Percentiles rank a stretch among this genome's conserved stretches.
Conservation (phyloP, 768 basidiomycete species). For the Coprinellus aureogranulatus region DNA sequence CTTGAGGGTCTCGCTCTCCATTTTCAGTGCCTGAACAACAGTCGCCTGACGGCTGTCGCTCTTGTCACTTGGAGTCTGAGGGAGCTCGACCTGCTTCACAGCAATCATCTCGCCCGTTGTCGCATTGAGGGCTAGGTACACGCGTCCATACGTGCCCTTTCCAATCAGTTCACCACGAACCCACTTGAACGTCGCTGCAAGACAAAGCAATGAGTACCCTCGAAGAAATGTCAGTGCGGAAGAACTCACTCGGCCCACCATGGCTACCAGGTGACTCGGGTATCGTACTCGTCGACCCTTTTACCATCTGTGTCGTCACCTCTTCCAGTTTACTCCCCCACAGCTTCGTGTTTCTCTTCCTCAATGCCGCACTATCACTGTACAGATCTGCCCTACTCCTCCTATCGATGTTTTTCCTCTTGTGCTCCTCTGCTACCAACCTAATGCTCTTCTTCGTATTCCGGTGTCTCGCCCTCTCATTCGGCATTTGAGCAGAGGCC, state of each 20-base stretch:
- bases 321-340: conserved; percentile 95
- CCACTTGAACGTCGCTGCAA: conserved; percentile 91
- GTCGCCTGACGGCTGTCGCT: conserved; percentile 80
- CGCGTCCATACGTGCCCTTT: conserved; percentile 93
- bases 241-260: conserved; percentile 63
- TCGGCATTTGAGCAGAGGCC: conserved; percentile 16
- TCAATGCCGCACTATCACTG: conserved; percentile 45
- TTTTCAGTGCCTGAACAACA: conserved; percentile 87
- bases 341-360: conserved; percentile 89
- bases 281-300: conserved; percentile 35
- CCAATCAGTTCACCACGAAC: conserved; percentile 97
- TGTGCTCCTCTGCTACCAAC: conserved; percentile 85
- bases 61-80: conserved; percentile 87
- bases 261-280: conserved; percentile 55
- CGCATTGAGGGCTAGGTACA: conserved; percentile 93
- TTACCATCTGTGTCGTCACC: conserved; percentile 69
- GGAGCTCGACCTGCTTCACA: conserved; percentile 97
- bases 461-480: conserved; percentile 35
- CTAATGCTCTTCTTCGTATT: conserved; percentile 89
- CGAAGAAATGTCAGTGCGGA: conserved; percentile 3
- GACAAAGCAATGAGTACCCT: not conserved
- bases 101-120: conserved; percentile 99
- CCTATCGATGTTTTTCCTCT: conserved; percentile 64
- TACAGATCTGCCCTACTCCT: conserved; percentile 58
- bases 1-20: conserved; percentile 94